Conservation (phyloP, 257 asterid species). For the Anisodus acutangulus region DNA sequence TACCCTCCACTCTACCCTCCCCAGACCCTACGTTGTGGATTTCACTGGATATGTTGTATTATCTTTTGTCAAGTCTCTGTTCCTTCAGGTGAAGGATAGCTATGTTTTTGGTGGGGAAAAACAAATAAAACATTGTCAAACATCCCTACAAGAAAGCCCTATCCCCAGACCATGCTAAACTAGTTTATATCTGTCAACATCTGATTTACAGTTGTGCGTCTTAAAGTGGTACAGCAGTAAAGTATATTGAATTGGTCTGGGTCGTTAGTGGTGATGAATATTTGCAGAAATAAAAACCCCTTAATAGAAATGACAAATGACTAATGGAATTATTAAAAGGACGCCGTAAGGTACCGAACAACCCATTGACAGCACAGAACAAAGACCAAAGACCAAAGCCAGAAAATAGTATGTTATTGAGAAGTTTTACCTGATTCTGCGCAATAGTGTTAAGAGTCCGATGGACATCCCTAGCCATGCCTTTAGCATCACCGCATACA, state of each 20-base stretch:
- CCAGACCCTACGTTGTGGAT: too few species aligned
- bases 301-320: not conserved
- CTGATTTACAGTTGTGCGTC: not conserved
- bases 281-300: not conserved
- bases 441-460: conserved; percentile 87
- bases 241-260: not conserved
- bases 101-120: not conserved
- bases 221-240: conserved; percentile 15
- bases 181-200: conserved; percentile 1
- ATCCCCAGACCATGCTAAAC: not conserved
- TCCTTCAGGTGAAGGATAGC: not conserved
- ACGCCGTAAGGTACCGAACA: not conserved
- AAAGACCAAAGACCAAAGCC: not conserved
- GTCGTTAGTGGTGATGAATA: not conserved
- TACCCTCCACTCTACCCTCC: too few species aligned
- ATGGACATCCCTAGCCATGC: conserved; percentile 99
- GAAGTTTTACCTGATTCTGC: conserved; percentile 78
- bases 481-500: conserved; percentile 98
- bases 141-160: not conserved
- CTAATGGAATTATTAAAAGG: not conserved
- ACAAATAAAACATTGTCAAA: not conserved
- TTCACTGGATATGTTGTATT: too few species aligned
- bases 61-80: not conserved
- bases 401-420: conserved; percentile 17
- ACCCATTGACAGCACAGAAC: not conserved